Conservation (phyloP, 495 filamentous ascomycete genomes). For the Aspergillus baeticus region DNA sequence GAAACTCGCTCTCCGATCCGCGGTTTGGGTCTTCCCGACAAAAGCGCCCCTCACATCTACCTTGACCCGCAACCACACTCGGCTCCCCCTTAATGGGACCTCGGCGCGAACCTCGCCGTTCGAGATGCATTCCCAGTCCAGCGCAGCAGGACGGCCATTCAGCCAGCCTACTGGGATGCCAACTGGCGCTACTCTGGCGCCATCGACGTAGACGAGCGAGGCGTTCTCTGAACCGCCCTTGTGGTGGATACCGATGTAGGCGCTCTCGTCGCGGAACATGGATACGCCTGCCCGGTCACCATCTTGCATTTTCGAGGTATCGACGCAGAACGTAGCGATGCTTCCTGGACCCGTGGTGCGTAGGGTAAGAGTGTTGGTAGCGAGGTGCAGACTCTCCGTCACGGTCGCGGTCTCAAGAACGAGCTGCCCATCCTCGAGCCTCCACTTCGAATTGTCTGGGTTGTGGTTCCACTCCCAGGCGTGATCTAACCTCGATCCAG, state of each 20-base stretch:
- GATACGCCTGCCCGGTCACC: conserved; percentile 53
- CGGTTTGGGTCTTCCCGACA: conserved; percentile 17
- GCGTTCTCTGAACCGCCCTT: conserved; percentile 12
- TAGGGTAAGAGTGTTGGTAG: conserved; percentile 57
- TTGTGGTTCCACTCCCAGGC: conserved; percentile 67
- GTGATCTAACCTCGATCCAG: conserved; percentile 29
- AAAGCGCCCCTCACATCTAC: conserved; percentile 2
- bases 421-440: conserved; percentile 28
- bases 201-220: no score
- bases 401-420: conserved; percentile 49
- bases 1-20: conserved; percentile 42
- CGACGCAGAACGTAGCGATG: conserved; percentile 45
- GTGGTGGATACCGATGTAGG: conserved; percentile 49
- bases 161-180: conserved; percentile 21
- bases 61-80: conserved; percentile 43
- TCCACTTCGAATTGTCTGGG: conserved; percentile 40
- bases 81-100: conserved; percentile 11
- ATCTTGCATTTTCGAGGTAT: conserved; percentile 44
- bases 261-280: conserved; percentile 49
- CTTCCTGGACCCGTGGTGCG: conserved; percentile 49
- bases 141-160: conserved; percentile 19
- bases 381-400: conserved; percentile 50
- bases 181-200: no score
- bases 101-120: conserved; percentile 38
- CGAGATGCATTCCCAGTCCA: conserved; percentile 39